Evolutionary conservation across 148 eudicot genomes (phyloP), one percentile per base, ranked within the genome.

Genomic region (Rhododendron kiyosumense): DNA sequence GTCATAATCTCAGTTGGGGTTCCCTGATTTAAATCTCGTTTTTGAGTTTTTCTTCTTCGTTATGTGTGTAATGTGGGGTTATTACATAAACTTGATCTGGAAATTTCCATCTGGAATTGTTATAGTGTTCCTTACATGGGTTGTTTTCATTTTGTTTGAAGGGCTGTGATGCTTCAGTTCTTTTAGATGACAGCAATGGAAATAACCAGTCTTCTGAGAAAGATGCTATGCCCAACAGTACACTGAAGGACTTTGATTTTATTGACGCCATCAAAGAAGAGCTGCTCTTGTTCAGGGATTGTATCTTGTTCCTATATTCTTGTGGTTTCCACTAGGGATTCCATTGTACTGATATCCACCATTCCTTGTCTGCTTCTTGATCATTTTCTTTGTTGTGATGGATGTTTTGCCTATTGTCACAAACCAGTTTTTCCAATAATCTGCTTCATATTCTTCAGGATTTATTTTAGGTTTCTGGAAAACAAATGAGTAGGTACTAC

Each of bases 81-180:
- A 41, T 54, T 22, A 41, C 52, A 8, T 43, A 41, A 43, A 24
- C 12, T 45, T 78, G 52, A 45, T 24, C 51, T 78, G 81, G 49
- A 2, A 14, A 15, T 13, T 75, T 36, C 79, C 2, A 5, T 75
- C 9, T 11, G 41, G 80, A 32, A 73, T 73, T 24, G 74, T 14
- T 38, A 5, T 81, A 26, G 14, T n/a, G 18, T 45, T 80, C 2
- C 9, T 81, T 41, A 46, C 36, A 22, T 79, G 36, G 34, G n/a
- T 14, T 26, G 15, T 34, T 52, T 34, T 18, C 10, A 32, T 32
- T 80, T 34, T 65, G 18, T 41, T 69, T 59, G n/a, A 78, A 85
- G 87, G 87, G 87, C 26, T 85, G 87, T 24, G 87, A 85, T 69
- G 87, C 83, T 13, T 85, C 84, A 15, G 59, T 85, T 13, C 71